Base-by-base conservation (phyloP, 1,284 basidiomycete genomes). In the Papiliotrema fonsecae region DNA sequence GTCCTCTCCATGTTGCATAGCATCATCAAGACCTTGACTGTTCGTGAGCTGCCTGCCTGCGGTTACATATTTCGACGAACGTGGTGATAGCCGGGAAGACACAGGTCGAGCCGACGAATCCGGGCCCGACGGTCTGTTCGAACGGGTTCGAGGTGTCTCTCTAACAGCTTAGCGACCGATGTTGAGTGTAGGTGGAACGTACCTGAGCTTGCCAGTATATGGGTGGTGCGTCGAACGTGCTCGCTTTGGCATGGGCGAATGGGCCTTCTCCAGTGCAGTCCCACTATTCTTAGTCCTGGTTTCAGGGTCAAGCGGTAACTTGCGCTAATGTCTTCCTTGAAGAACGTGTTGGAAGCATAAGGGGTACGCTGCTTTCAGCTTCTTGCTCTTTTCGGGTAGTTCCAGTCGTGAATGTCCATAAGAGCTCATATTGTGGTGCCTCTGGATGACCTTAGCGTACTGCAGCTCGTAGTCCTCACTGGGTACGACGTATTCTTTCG, bases 391-490 rank as follows among this genome's bases (percentile, higher is more conserved):
- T 14, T 44, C 19, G 18, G 14, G 31, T 4, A 21, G n/a, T 22
- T 31, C 28, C 31, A 11, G 16, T 21, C n/a, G 13, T 19, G 27
- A 27, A 32, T 14, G 21, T 18, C 26, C 21, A 2, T 27, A 9
- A 13, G 4, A 18, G 42, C 37, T 9, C n/a, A 56, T 56, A 48
- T 70, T 70, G 57, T 68, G 64, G 47, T 70, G 68, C 16, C 68
- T 51, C 47, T 70, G 65, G 34, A 70, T 65, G 16, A 67, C 62
- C 45, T 70, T 66, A 42, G 69, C 52, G 46, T 70, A 70, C 27
- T 57, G 37, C 16, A 68, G 57, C 32, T 54, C 24, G 42, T 62
- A 66, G 11, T 60, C 59, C 4, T 47, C 30, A 1, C 54, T 46
- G 0, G 60, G 62, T 0, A 47, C 40, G 21, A 45, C 36, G 51